These are phyloP conservation scores for Heimioporus punctisporus DNA, from an alignment of 1,284 basidiomycete genomes.

Conservation along the genomic window DNA sequence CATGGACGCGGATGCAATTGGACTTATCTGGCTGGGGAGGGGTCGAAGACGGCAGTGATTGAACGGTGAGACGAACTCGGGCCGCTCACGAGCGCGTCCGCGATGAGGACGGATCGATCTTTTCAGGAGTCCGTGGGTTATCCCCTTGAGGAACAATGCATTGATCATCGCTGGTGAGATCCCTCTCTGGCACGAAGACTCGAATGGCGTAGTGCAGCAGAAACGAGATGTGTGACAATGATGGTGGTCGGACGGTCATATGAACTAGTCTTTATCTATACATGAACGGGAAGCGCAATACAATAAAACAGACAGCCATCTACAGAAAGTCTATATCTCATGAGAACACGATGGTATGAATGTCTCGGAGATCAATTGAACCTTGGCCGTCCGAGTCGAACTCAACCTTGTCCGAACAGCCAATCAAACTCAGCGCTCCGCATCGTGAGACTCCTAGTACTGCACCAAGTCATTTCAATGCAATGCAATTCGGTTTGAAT, in stretches of 20 bases:
- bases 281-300: too few species aligned
- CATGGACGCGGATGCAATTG: too few species aligned
- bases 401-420: conserved; percentile 12
- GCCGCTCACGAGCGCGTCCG: conserved; percentile 5
- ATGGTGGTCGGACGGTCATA: too few species aligned
- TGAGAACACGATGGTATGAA: background rate
- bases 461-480: too few species aligned
- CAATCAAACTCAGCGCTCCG: background rate
- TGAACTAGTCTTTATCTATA: too few species aligned
- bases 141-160: conserved; percentile 7
- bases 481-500: background rate
- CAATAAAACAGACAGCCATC: too few species aligned
- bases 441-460: conserved; percentile 16
- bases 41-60: background rate
- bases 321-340: background rate
- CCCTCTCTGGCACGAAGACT: too few species aligned
- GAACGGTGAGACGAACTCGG: conserved; percentile 5
- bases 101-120: conserved; percentile 26
- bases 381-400: background rate
- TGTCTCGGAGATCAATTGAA: background rate
- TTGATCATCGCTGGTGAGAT: conserved; percentile 13
- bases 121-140: conserved; percentile 1
- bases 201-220: too few species aligned
- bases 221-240: too few species aligned
- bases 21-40: background rate